Percentiles rank a stretch among this genome's conserved stretches.
Conservation (phyloP, 192 early-diverging fungal species). For the Rhizophagus sp. region DNA sequence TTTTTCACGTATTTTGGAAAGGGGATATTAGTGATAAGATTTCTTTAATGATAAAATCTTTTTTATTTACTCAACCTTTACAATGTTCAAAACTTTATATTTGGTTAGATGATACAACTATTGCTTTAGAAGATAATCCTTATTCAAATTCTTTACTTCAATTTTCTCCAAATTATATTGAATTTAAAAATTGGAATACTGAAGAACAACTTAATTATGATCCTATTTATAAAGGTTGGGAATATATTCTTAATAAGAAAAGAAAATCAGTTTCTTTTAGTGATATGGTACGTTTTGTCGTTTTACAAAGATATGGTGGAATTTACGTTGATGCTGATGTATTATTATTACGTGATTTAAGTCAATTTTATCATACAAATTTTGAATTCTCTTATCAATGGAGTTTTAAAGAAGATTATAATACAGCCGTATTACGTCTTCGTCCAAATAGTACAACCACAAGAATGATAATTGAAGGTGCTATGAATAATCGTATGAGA, state of each 20-base stretch:
- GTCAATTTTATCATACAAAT: slow-evolving; percentile 36
- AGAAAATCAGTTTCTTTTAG: slow-evolving; percentile 32
- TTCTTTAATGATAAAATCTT: slow-evolving; percentile 30
- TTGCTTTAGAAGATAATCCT: neutral
- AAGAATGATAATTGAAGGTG: slow-evolving; percentile 36
- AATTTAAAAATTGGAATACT: neutral
- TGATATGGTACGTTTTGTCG: slow-evolving; percentile 41
- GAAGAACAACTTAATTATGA: neutral
- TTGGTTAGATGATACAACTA: slow-evolving; percentile 34
- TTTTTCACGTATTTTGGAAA: slow-evolving; percentile 44
- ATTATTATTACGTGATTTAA: slow-evolving; percentile 37
- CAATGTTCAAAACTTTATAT: slow-evolving; percentile 33
- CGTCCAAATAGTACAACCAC: slow-evolving; percentile 29
- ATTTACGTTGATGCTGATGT: slow-evolving; percentile 45
- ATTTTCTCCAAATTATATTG: neutral
- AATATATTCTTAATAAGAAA: neutral
- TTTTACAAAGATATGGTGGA: slow-evolving; percentile 39
- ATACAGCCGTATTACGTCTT: slow-evolving; percentile 37
- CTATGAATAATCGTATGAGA: slow-evolving; percentile 19
- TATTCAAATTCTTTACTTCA: neutral
- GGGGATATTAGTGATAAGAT: slow-evolving; percentile 42
- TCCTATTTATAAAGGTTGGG: neutral
- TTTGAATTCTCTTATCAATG: slow-evolving; percentile 43
- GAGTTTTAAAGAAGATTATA: slow-evolving; percentile 39
- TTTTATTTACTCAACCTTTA: slow-evolving; percentile 40